Evolutionary conservation across 495 filamentous ascomycete genomes (phyloP).

Genomic region (Articulospora tetracladia): DNA sequence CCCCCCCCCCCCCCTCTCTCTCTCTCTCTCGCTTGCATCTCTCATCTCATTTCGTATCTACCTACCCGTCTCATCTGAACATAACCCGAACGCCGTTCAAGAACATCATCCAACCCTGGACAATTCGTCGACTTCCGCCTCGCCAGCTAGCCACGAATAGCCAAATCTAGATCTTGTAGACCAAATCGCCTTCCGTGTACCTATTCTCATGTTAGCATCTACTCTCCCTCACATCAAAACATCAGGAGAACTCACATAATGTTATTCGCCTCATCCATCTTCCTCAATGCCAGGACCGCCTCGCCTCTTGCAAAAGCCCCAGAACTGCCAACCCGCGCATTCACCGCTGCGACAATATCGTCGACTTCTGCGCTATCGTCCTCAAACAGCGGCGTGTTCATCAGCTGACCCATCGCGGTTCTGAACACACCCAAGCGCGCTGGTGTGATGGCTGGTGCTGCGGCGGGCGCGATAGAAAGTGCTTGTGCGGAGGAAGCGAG

Average conservation of each 20-base stretch:
- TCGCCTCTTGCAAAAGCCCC: constrained; percentile 65
- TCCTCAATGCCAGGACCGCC: constrained; percentile 69
- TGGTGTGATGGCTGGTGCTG: constrained; percentile 40
- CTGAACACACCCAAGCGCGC: constrained; percentile 72
- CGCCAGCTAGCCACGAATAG: background rate
- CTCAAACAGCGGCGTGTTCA: constrained; percentile 73
- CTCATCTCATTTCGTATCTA: no score
- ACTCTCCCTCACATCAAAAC: background rate
- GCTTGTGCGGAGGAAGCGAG: constrained; percentile 18
- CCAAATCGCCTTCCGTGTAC: constrained; percentile 39
- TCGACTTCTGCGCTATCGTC: constrained; percentile 76
- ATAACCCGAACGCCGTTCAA: background rate
- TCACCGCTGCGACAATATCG: constrained; percentile 74
- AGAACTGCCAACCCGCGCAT: constrained; percentile 56
- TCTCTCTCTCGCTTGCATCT: background rate
- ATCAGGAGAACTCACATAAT: constrained; percentile 74
- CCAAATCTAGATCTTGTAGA: constrained; percentile 41
- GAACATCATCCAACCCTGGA: background rate
- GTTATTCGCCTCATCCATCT: constrained; percentile 78
- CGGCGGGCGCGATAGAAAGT: constrained; percentile 14
- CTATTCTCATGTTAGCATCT: constrained; percentile 18
- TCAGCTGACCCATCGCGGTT: constrained; percentile 70
- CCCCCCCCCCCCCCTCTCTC: no score
- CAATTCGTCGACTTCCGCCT: no score
- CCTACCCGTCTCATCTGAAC: background rate